Evolutionary conservation across 2,329 filamentous ascomycete species (phyloP).

Genomic region (Monosporascus cannonballus): DNA sequence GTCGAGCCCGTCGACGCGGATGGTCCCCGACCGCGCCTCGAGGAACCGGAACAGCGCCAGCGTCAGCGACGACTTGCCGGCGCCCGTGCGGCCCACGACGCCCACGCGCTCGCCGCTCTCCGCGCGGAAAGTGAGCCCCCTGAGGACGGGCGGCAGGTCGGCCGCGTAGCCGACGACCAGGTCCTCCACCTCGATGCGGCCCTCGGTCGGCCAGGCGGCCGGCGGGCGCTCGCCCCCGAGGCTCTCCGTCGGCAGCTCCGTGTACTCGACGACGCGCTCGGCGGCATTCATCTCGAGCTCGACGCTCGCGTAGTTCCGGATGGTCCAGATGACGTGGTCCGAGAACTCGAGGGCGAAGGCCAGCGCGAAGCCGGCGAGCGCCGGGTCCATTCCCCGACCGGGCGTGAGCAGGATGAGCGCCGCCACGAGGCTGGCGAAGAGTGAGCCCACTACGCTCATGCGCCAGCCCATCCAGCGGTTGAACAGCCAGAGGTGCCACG

Average conservation of each 20-base stretch:
- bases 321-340: slow-evolving; percentile 53
- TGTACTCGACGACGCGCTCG: slow-evolving; percentile 71
- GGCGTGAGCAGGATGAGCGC: slow-evolving; percentile 56
- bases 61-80: slow-evolving; percentile 71
- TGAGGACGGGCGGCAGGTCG: slow-evolving; percentile 65
- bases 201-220: slow-evolving; percentile 69
- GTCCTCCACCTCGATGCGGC: slow-evolving; percentile 65
- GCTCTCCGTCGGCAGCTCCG: slow-evolving; percentile 60
- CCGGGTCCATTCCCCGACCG: slow-evolving; percentile 54
- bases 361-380: slow-evolving; percentile 69
- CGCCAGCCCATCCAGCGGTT: slow-evolving; percentile 74
- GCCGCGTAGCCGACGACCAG: slow-evolving; percentile 67
- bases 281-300: slow-evolving; percentile 76
- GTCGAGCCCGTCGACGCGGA: slow-evolving; percentile 68
- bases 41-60: slow-evolving; percentile 74
- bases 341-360: slow-evolving; percentile 69
- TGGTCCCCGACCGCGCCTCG: slow-evolving; percentile 58
- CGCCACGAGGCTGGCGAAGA: slow-evolving; percentile 62
- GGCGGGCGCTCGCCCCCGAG: slow-evolving; percentile 56
- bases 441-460: slow-evolving; percentile 61
- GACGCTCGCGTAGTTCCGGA: slow-evolving; percentile 62
- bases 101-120: slow-evolving; percentile 64
- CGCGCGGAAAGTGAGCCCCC: slow-evolving; percentile 61
- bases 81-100: slow-evolving; percentile 73
- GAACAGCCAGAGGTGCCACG: slow-evolving; percentile 64